Conservation (phyloP, 73 alveolate species). For the Paramecium tetraurelia region DNA sequence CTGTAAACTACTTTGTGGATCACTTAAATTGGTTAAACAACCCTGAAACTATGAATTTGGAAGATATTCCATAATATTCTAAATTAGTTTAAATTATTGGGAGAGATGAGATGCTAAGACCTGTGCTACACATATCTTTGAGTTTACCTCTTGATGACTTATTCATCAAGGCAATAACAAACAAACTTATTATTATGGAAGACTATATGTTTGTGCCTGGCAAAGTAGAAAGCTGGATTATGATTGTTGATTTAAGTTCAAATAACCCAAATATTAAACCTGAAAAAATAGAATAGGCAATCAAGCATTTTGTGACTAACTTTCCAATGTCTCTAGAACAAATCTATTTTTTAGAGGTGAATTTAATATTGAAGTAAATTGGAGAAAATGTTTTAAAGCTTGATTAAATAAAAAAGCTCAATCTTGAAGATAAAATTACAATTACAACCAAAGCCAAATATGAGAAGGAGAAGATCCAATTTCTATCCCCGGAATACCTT, state of each 20-base stretch:
- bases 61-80: neutral
- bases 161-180: neutral
- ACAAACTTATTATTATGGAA: constrained; percentile 37
- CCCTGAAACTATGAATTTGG: neutral
- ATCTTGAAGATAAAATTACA: neutral
- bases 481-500: neutral
- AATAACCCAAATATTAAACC: neutral
- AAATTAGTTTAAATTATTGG: neutral
- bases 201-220: constrained; percentile 74
- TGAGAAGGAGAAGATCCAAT: neutral
- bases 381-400: neutral
- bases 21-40: constrained; percentile 21
- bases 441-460: neutral
- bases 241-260: constrained; percentile 56
- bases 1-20: neutral
- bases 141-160: neutral
- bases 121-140: neutral
- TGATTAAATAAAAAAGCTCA: neutral
- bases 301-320: neutral
- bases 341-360: neutral
- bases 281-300: neutral
- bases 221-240: constrained; percentile 71
- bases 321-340: neutral
- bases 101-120: constrained; percentile 43
- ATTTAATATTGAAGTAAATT: neutral